phyloP scores from a whole-genome alignment of 352 stramenopile species.

The Blastocystis sp. region DNA sequence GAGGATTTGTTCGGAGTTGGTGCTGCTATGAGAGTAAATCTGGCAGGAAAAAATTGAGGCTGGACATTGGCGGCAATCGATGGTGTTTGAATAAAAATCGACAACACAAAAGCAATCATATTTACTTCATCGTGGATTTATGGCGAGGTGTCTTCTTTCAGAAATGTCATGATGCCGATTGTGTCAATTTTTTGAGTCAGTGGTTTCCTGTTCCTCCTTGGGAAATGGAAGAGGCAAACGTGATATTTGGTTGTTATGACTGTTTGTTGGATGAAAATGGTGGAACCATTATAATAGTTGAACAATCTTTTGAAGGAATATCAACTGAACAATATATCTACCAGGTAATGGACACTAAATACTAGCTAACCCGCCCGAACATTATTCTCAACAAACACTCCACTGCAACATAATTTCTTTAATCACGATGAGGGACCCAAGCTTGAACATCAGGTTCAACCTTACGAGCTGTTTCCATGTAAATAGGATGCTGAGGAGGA shows the following conservation, averaged over 20 bases:
- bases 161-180: constrained; percentile 36
- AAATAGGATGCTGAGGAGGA: constrained; percentile 23
- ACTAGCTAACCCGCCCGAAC: too few species aligned
- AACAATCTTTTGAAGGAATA: background rate
- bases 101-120: constrained; percentile 61
- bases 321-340: too few species aligned
- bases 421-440: constrained; percentile 30
- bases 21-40: background rate
- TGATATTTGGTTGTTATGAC: background rate
- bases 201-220: background rate
- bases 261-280: background rate
- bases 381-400: background rate
- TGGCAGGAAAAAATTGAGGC: background rate
- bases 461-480: constrained; percentile 36
- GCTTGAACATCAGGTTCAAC: constrained; percentile 19
- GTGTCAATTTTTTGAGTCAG: background rate
- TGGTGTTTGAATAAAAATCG: constrained; percentile 55
- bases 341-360: too few species aligned
- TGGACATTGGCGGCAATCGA: constrained; percentile 56
- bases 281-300: background rate
- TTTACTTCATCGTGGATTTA: constrained; percentile 46
- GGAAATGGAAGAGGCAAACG: background rate
- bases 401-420: constrained; percentile 39
- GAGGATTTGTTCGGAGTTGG: constrained; percentile 41
- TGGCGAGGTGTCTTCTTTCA: background rate